Base-by-base conservation (phyloP, 1,139 yeast genomes). In the Waltiozyma sp. region DNA sequence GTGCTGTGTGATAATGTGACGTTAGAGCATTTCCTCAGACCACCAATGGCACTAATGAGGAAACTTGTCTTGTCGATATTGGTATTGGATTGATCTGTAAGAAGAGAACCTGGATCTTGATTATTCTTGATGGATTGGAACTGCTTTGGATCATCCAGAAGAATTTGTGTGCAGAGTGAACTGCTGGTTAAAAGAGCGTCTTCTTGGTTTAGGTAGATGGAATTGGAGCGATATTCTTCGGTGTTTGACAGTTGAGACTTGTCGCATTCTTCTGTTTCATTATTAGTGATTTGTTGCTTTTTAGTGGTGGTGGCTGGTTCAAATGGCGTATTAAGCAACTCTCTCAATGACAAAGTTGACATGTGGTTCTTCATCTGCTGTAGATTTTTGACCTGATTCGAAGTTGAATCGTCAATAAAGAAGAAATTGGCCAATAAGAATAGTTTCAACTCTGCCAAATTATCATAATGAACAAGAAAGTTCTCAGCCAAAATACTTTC, bases 21-120 rank as follows among this genome's bases (percentile, higher is more conserved):
- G 38, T 64, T 58, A 2, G 76, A 60, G 42, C 69, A 66, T 47
- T 72, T 72, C 37, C 78, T 63, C 28, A 73, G 49, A 0, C 79
- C 79, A 24, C 78, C 78, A 26, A 72, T 63, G 1, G 78, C 76
- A 15, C 75, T 64, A 28, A 72, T 58, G 33, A 73, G 37, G 19
- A 24, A 38, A 13, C 43, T 41, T 1, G 41, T 15, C n/a, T 15
- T 33, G 18, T 15, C 7, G 18, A 15, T 4, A 33, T 33, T 33
- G 11, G 18, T 4, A 15, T 33, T 18, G 36, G 36, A 33, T 4
- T 11, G 36, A 16, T 46, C 45, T 19, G 60, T 54, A 3, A 56
- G 37, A 16, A 64, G 43, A 44, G 63, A 61, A 10, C 71, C 70
- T 1, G 73, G 72, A 40, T 65, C 71, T 4, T 58, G 50, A 18